phyloP scores from a whole-genome alignment of 371 early-diverging fungal species.

The Syncephalastrum racemosum region DNA sequence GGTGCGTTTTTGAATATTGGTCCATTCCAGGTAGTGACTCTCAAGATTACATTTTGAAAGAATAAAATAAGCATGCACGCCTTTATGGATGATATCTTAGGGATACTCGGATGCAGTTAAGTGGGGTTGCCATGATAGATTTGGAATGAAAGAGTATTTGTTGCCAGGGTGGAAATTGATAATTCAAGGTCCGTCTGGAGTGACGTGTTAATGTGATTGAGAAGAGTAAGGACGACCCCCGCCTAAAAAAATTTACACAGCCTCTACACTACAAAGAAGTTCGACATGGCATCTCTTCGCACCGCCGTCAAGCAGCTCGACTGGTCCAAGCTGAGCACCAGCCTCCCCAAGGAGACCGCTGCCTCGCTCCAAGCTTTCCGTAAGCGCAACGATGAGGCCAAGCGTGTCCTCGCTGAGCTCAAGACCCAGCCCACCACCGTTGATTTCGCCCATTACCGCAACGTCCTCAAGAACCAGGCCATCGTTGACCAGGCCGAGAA shows the following conservation, averaged over 20 bases:
- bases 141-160: neutral
- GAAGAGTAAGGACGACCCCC: neutral
- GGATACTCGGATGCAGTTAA: neutral
- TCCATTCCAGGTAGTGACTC: slow-evolving; percentile 65
- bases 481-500: slow-evolving; percentile 90
- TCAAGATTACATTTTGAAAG: slow-evolving; percentile 45
- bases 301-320: slow-evolving; percentile 74
- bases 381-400: slow-evolving; percentile 92
- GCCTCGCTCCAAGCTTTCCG: slow-evolving; percentile 89
- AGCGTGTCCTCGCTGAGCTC: slow-evolving; percentile 78
- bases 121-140: neutral
- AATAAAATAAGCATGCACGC: neutral
- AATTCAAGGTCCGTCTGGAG: neutral
- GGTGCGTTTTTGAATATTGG: slow-evolving; percentile 47
- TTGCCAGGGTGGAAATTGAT: slow-evolving; percentile 4
- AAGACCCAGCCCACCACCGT: slow-evolving; percentile 80
- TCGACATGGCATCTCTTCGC: slow-evolving; percentile 38
- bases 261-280: slow-evolving; percentile 5
- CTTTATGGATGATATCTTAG: too few species aligned
- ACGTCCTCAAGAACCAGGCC: slow-evolving; percentile 84
- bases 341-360: slow-evolving; percentile 88
- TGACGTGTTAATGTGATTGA: too few species aligned
- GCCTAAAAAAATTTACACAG: slow-evolving; percentile 13
- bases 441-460: slow-evolving; percentile 88
- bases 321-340: slow-evolving; percentile 85